Evolutionary conservation across 106 monocot species (phyloP).

Genomic region (Chionographis japonica): DNA sequence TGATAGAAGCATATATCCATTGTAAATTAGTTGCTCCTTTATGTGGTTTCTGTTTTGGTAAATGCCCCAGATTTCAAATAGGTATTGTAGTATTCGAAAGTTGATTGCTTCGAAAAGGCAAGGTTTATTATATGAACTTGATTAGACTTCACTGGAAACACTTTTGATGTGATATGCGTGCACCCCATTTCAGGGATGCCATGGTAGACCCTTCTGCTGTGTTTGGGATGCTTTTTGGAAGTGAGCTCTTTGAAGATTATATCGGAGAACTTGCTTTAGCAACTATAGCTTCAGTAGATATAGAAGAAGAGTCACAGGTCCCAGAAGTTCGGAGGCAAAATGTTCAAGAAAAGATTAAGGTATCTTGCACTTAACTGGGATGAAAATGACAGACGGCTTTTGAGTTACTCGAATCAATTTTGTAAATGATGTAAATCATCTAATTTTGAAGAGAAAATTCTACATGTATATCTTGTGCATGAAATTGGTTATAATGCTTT

Average conservation of each 20-base stretch:
- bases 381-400: background rate
- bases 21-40: background rate
- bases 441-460: too few species aligned
- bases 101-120: too few species aligned
- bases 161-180: background rate
- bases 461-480: too few species aligned
- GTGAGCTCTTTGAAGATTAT: conserved; percentile 96
- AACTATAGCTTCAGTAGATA: conserved; percentile 67
- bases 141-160: background rate
- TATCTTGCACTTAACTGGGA: conserved; percentile 11
- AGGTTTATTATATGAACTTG: background rate
- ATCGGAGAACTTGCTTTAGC: conserved; percentile 81
- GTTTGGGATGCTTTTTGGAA: conserved; percentile 99
- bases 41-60: too few species aligned
- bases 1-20: background rate
- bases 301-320: conserved; percentile 52
- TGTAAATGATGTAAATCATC: too few species aligned
- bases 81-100: too few species aligned
- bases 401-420: too few species aligned
- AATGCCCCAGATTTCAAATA: too few species aligned
- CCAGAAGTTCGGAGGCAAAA: conserved; percentile 41
- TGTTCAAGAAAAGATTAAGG: conserved; percentile 78
- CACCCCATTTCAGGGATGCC: conserved; percentile 49
- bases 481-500: too few species aligned
- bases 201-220: conserved; percentile 94